Base-by-base conservation (phyloP, 1,284 basidiomycete species). In the Naganishia cerealis region DNA sequence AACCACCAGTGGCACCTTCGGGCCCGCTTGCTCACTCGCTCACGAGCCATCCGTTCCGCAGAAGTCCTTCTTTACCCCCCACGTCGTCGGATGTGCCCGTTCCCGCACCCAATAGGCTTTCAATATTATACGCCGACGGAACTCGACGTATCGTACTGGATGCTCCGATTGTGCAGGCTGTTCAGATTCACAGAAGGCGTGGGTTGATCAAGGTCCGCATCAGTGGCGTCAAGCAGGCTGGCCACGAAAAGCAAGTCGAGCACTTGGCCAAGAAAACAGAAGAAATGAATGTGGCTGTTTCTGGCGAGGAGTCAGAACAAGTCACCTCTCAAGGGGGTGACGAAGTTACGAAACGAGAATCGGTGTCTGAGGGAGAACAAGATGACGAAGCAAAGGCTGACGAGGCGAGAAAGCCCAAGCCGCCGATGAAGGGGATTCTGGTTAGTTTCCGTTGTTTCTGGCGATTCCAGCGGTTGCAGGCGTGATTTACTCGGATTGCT, bases 111-210 rank as follows among this genome's bases (percentile, higher is more conserved):
- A 82, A 85, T 75, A 77, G 84, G 24, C 75, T 97, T n/a, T 94
- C 91, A 15, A 91, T 97, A 75, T 89, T 95, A 0, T 99, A 95
- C 79, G 92, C 93, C 70, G 88, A 89, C 52, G 92, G 91, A 57
- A 88, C 88, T 67, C 85, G 91, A 67, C 85, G 95, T 43, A 84
- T 99, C 56, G 89, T 94, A 33, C 85, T 98, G 69, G 90, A 98
- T 78, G 90, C 94, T 3, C 88, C 90, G 68, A 87, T 91, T 26
- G 90, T 97, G 42, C 87, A 90, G 54, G 86, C 85, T 68, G 84
- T 99, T 67, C 88, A 86, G 73, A 86, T 99, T 15, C 89, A 87
- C 81, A 86, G 95, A 61, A 84, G 85, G 39, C 90, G 92, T 72
- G 92, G 90, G 46, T 87, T 89, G 61, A 89, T 97, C 69, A 94